Evolutionary conservation across 305 asterid species (phyloP).

Genomic region (Fraxinus latifolia): DNA sequence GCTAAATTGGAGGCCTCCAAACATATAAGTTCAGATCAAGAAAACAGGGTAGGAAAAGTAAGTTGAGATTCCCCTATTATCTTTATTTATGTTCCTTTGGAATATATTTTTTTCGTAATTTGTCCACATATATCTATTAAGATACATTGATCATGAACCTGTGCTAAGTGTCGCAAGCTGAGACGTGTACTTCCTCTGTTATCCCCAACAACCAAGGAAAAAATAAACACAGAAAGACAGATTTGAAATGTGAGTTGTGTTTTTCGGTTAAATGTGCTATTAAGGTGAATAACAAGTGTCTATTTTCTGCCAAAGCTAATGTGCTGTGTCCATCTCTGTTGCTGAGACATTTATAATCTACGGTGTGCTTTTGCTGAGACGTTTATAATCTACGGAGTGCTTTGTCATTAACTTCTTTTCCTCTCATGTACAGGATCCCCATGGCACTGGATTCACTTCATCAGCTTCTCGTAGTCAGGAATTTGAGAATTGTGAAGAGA

Average conservation of each 20-base stretch:
- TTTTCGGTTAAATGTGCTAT: neutral
- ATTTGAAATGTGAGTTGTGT: slow-evolving; percentile 7
- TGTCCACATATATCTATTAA: neutral
- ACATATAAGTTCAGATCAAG: slow-evolving; percentile 31
- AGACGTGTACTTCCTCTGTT: neutral
- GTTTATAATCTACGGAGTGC: neutral
- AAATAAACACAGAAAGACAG: neutral
- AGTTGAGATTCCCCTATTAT: slow-evolving; percentile 30
- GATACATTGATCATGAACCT: neutral
- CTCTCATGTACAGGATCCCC: slow-evolving; percentile 29
- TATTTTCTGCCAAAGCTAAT: slow-evolving; percentile 8
- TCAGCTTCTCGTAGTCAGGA: slow-evolving; percentile 37
- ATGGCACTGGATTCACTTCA: slow-evolving; percentile 24
- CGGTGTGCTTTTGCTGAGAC: slow-evolving; percentile 6
- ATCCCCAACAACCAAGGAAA: neutral
- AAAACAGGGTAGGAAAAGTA: slow-evolving; percentile 43
- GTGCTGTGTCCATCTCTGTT: slow-evolving; percentile 21
- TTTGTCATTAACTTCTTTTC: slow-evolving; percentile 9
- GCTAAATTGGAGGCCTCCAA: slow-evolving; percentile 49
- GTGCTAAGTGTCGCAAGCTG: neutral
- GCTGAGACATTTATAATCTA: neutral
- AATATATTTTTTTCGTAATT: neutral
- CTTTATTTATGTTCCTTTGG: slow-evolving; percentile 14
- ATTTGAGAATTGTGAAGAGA: slow-evolving; percentile 35
- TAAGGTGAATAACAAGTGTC: slow-evolving; percentile 8